A percentile compares a stretch with the other conserved stretches of the same genome.
Conservation (phyloP, 495 filamentous ascomycete species). For the Aspergillus carlsbadensis region DNA sequence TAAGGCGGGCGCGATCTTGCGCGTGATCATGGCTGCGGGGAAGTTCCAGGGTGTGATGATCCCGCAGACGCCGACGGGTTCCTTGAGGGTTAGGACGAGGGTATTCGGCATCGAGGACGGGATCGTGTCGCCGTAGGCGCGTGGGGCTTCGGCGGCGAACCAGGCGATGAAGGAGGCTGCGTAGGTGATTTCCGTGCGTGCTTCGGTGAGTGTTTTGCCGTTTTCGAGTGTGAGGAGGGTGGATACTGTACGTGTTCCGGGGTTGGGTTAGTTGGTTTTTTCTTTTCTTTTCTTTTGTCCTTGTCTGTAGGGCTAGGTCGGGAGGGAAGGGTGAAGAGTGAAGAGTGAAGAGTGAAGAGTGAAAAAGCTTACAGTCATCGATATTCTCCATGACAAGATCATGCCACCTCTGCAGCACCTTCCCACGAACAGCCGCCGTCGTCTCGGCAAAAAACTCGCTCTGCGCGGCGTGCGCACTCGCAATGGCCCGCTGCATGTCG, state of each 20-base stretch:
- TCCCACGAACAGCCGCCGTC: constrained; percentile 7
- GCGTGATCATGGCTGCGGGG: constrained; percentile 71
- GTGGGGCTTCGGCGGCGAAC: constrained; percentile 64
- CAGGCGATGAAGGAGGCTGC: constrained; percentile 64
- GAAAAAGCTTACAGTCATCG: constrained; percentile 64
- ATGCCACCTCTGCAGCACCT: constrained; percentile 73
- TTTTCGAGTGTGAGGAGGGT: constrained; percentile 50
- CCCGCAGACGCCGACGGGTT: constrained; percentile 38
- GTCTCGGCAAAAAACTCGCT: constrained; percentile 12
- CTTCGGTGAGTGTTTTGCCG: constrained; percentile 64
- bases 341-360: not conserved
- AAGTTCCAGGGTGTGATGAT: constrained; percentile 66
- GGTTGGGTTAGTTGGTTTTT: not conserved
- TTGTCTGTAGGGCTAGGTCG: not conserved
- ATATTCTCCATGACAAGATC: constrained; percentile 73
- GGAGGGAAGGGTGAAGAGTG: not conserved
- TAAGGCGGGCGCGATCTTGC: constrained; percentile 66
- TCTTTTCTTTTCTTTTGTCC: too few relatives aligned
- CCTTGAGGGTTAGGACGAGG: constrained; percentile 26
- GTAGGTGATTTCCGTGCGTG: constrained; percentile 60
- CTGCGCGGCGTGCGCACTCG: constrained; percentile 19
- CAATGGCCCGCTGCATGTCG: constrained; percentile 18
- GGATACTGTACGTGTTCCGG: constrained; percentile 50
- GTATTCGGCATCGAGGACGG: constrained; percentile 53
- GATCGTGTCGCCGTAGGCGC: constrained; percentile 66